phyloP scores from a whole-genome alignment of 169 alveolate species.

The Plasmodium gonderi region DNA sequence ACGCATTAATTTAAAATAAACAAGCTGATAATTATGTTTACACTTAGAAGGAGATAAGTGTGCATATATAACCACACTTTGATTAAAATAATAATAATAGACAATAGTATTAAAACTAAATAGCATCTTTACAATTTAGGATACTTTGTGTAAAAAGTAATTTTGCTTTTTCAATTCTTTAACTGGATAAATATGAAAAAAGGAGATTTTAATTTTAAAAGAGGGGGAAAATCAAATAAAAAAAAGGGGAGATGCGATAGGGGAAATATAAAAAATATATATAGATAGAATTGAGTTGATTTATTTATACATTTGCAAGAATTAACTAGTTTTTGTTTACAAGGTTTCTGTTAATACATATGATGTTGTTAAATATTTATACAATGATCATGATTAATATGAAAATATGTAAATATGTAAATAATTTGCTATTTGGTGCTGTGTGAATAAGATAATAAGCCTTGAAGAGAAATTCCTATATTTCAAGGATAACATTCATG shows the following conservation, averaged over 20 bases:
- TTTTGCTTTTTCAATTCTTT: background rate
- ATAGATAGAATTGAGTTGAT: background rate
- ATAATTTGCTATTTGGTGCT: background rate
- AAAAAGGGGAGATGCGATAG: background rate
- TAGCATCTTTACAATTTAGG: background rate
- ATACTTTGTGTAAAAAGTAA: background rate
- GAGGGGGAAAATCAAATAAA: background rate
- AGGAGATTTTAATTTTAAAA: background rate
- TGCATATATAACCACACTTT: background rate
- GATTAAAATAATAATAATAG: background rate
- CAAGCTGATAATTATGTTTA: background rate
- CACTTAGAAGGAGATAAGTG: background rate
- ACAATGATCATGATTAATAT: background rate
- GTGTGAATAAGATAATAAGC: background rate
- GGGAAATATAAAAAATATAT: background rate
- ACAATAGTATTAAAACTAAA: background rate
- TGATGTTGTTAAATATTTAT: background rate
- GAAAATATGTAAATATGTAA: background rate
- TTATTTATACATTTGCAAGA: background rate
- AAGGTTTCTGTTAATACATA: background rate
- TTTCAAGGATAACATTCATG: background rate
- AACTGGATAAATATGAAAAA: background rate
- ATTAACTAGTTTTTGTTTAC: background rate
- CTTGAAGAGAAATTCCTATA: background rate
- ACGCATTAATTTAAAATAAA: background rate